Base-by-base conservation (phyloP, 2,329 filamentous ascomycete genomes). In the Pseudogymnoascus sp. region DNA sequence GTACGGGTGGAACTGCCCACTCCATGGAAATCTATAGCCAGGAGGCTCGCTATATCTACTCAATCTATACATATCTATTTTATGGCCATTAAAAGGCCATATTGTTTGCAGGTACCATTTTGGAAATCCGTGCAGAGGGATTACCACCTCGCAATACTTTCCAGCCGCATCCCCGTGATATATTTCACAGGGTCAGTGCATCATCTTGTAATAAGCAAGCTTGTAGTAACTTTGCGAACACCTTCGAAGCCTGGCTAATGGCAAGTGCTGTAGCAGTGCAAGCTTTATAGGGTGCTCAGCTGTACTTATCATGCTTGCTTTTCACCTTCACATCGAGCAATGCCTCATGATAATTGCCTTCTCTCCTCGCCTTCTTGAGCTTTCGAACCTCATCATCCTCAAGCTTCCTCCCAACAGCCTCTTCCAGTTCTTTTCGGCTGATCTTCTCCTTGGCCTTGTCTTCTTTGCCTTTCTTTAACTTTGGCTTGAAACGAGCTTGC, bases 401-500 rank as follows among this genome's bases (percentile, higher is more conserved):
- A 62, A 97, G 75, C 64, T 80, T 81, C 66, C 92, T 79, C 0
- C 93, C 93, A 0, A 89, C 91, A 2, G 89, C 87, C 54, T 86
- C 87, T 77, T 97, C 93, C 57, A 97, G 79, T 77, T 97, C 92
- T 71, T 88, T 88, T 67, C 90, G 83, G 72, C 88, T 93, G 64
- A 99, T 90, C 79, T 93, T 96, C 71, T 93, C 88, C 69, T 84
- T 83, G 0, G 90, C 89, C 79, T 90, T 95, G 68, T 91, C 90
- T 73, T 93, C 92, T 77, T 93, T 96, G 0, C 82, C 85, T 8
- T 88, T 88, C 76, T 89, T 90, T 54, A 95, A 76, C 67, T 84
- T 84, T 7, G 93, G 93, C 80, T 97, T 97, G 79, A 96, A 98
- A 61, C 90, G 83, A 21, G 93, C 92, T 78, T 98, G 93, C 93